Conservation (phyloP, 345 rosid species). For the Salix koriyanagi region DNA sequence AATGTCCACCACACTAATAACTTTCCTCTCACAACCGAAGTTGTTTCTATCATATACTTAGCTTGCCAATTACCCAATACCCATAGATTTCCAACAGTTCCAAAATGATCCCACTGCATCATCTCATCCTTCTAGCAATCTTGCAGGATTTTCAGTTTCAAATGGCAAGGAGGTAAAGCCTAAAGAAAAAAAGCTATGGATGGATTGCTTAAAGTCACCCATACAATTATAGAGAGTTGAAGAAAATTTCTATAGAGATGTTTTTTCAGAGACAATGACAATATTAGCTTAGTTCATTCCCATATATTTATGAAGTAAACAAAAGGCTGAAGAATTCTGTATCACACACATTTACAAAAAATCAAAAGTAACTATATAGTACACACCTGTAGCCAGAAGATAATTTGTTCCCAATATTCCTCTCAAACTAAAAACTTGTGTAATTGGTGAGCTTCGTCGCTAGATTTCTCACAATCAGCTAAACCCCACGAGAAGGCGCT, state of each 20-base stretch:
- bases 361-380: conserved; percentile 4
- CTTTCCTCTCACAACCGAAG: background rate
- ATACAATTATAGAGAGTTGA: background rate
- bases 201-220: background rate
- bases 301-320: too few relatives aligned
- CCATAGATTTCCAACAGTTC: background rate
- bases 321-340: conserved; percentile 1
- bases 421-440: conserved; percentile 7
- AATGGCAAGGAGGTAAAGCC: background rate
- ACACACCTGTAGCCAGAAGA: conserved; percentile 10
- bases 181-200: background rate
- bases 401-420: background rate
- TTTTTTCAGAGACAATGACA: too few relatives aligned
- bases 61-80: background rate
- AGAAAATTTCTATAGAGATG: background rate
- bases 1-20: background rate
- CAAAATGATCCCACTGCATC: background rate
- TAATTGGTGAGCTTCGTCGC: conserved; percentile 15
- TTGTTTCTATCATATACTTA: background rate
- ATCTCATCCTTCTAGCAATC: background rate
- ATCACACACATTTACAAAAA: conserved; percentile 25
- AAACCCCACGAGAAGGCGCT: conserved; percentile 36
- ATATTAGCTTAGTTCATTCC: too few relatives aligned
- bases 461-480: conserved; percentile 26
- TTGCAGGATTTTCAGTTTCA: background rate